Base-by-base conservation (phyloP, 352 stramenopile species). In the Albugo laibachii region DNA sequence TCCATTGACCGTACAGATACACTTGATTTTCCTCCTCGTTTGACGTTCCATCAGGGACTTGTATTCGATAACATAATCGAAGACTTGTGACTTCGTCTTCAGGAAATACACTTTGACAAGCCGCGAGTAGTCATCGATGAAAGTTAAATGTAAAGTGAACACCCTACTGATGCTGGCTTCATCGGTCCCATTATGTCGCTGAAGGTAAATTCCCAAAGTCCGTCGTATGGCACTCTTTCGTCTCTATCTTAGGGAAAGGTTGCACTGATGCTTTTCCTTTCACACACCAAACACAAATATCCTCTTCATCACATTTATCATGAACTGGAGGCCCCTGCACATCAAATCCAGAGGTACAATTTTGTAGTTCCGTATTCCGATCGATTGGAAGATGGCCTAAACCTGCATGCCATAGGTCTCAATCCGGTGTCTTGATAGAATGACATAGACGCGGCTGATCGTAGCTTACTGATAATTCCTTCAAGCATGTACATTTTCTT, bases 101-200 rank as follows among this genome's bases (percentile, higher is more conserved):
- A 56, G 16, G 27, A 60, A 45, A 18, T 48, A 49, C 4, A 56
- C 24, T 31, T 27, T 21, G 1, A 43, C 24, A n/a, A 34, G 19
- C 1, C 54, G 31, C 3, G 44, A 53, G 44, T 42, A 60, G n/a
- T 56, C 47, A 15, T 52, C 54, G 1, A 51, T 35, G n/a, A 60
- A 56, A 2, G 15, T 41, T 1, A n/a, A 34, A 2, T 15, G n/a
- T 60, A 60, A 19, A 31, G 31, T 5, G 34, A 24, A 11, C 41
- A 16, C 6, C 40, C 34, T 1, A 2, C 4, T 11, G 44, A 49
- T 13, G 14, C 5, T 11, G 11, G 13, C 1, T 14, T 14, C 49
- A 53, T 60, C 6, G 49, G 45, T 1, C 49, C 54, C 13, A 54
- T 43, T 3, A 60, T 11, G 34, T 60, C 54, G 1, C 19, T 52